Base-by-base conservation (phyloP, 2,329 filamentous ascomycete genomes). In the Parastagonospora nodorum region DNA sequence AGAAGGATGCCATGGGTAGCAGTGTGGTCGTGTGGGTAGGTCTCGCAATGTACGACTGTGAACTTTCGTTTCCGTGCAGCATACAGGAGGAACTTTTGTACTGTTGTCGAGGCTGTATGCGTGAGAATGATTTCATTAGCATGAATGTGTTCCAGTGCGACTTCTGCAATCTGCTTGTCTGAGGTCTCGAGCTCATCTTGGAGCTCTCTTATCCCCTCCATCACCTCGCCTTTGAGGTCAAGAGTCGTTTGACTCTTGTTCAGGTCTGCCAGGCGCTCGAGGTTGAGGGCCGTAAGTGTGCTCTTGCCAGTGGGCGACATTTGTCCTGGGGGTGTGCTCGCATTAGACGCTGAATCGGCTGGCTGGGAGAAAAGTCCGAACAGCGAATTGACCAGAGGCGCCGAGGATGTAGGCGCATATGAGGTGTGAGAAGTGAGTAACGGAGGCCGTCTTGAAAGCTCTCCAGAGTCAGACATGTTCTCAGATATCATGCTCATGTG, bases 141-240 rank as follows among this genome's bases (percentile, higher is more conserved):
- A 70, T 96, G 90, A 58, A 99, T 96, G 73, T 97, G 90, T 41
- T 95, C 90, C 57, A 96, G 88, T 2, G 92, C 90, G 58, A 92
- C 89, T 16, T 86, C 85, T 2, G 93, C 90, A 63, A 99, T 95
- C 74, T 96, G 92, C 67, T 96, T 91, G 69, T 97, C 94, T 7
- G 92, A 92, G 69, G 93, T 89, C 59, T 89, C 88, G 49, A 99
- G 87, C 76, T 99, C 94, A 68, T 99, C 94, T 73, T 96, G 89
- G 53, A 99, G 92, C 73, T 99, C 94, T 65, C 91, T 87, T 65
- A 99, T 97, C 36, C 92, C 94, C 64, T 94, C 90, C 59, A 97
- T 87, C 24, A 97, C 88, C 74, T 97, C 94, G 11, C 90, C 90
- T 53, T 92, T 89, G 51, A 97, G 80, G 56, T 95, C 88, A 53